Conservation (phyloP, 176 grass and related monocot species). For the Alopecurus myosuroides region DNA sequence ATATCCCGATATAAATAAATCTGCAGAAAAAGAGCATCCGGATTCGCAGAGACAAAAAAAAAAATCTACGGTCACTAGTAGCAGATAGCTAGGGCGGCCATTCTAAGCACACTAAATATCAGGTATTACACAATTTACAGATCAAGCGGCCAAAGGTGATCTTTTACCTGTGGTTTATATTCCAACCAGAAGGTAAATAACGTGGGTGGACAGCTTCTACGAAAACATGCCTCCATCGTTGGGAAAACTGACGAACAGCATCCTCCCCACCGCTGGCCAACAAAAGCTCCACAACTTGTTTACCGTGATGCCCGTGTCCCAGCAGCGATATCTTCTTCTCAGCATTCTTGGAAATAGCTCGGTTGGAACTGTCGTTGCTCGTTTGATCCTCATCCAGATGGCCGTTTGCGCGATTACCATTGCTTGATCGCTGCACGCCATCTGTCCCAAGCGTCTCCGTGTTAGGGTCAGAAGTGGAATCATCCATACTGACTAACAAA, state of each 20-base stretch:
- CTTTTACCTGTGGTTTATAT: slow-evolving; percentile 85
- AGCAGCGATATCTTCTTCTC: slow-evolving; percentile 68
- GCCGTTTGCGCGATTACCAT: slow-evolving; percentile 15
- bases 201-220: slow-evolving; percentile 76
- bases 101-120: neutral
- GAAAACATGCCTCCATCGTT: slow-evolving; percentile 86
- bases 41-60: neutral
- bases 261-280: slow-evolving; percentile 55
- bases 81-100: neutral
- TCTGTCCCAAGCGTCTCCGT: neutral
- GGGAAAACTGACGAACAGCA: slow-evolving; percentile 66
- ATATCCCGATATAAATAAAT: neutral
- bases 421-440: neutral
- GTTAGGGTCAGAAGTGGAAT: slow-evolving; percentile 2
- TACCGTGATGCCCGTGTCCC: slow-evolving; percentile 83
- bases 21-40: neutral
- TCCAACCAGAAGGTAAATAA: slow-evolving; percentile 82
- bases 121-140: neutral
- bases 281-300: slow-evolving; percentile 82
- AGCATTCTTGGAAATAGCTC: slow-evolving; percentile 28
- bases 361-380: slow-evolving; percentile 24
- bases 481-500: slow-evolving; percentile 18
- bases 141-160: neutral
- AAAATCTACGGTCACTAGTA: neutral
- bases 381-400: slow-evolving; percentile 18